Conservation (phyloP, 2,329 filamentous ascomycete species). For the Orbilia blumenaviensis region DNA sequence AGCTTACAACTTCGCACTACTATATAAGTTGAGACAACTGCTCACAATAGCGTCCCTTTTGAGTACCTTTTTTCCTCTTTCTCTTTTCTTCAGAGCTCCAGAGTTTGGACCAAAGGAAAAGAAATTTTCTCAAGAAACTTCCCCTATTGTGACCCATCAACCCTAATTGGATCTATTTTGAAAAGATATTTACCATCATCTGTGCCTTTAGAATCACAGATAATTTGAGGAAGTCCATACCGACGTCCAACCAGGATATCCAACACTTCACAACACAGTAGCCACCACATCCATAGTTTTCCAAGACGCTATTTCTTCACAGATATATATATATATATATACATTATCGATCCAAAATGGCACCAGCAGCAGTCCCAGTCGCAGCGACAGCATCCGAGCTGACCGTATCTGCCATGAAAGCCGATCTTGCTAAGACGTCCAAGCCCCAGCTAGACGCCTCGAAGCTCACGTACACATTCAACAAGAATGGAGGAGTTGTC, state of each 20-base stretch:
- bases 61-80: constrained; percentile 19
- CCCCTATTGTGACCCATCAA: constrained; percentile 17
- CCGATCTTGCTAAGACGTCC: constrained; percentile 9
- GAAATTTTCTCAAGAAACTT: constrained; percentile 25
- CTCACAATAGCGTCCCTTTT: constrained; percentile 44
- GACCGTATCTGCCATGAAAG: constrained; percentile 35
- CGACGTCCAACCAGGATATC: neutral
- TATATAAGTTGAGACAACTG: constrained; percentile 52
- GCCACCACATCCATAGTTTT: neutral
- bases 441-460: constrained; percentile 64
- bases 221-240: neutral
- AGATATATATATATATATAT: too few relatives aligned
- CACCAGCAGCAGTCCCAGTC: constrained; percentile 48
- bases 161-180: constrained; percentile 18
- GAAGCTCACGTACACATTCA: constrained; percentile 68
- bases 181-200: constrained; percentile 9
- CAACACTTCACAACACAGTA: constrained; percentile 32
- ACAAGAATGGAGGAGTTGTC: constrained; percentile 65
- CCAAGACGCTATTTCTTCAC: neutral
- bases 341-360: constrained; percentile 47
- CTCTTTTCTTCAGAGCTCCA: constrained; percentile 34
- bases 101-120: constrained; percentile 31
- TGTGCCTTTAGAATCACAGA: constrained; percentile 9
- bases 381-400: constrained; percentile 24
- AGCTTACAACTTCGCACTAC: constrained; percentile 38